Conservation (phyloP, 2,329 filamentous ascomycete genomes). For the Clonostachys rhizophaga region DNA sequence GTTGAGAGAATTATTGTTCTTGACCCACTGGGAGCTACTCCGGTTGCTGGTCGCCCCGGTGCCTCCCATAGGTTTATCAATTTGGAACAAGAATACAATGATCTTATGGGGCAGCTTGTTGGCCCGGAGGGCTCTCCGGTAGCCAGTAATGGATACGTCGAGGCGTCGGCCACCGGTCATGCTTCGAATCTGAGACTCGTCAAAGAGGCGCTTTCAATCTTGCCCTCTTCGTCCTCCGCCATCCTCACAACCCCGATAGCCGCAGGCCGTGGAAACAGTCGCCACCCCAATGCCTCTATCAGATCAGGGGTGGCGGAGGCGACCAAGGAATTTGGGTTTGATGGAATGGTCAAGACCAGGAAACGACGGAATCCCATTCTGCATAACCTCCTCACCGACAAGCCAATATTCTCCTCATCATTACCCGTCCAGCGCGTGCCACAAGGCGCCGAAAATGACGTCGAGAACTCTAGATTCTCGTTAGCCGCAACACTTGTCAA, state of each 20-base stretch:
- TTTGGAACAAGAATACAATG: slow-evolving; percentile 79
- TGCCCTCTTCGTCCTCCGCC: slow-evolving; percentile 81
- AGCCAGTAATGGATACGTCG: slow-evolving; percentile 19
- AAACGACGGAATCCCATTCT: slow-evolving; percentile 76
- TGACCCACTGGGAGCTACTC: slow-evolving; percentile 82
- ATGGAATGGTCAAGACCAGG: slow-evolving; percentile 48
- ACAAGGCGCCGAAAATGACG: slow-evolving; percentile 23
- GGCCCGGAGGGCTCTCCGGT: slow-evolving; percentile 17
- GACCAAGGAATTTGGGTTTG: slow-evolving; percentile 39
- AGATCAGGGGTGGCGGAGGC: neutral
- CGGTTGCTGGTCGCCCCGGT: slow-evolving; percentile 43
- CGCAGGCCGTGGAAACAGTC: slow-evolving; percentile 49
- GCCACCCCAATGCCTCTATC: slow-evolving; percentile 14
- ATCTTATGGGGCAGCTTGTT: slow-evolving; percentile 59
- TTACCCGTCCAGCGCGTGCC: slow-evolving; percentile 67
- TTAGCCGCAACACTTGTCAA: slow-evolving; percentile 76
- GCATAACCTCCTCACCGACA: slow-evolving; percentile 93
- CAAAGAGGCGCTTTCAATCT: slow-evolving; percentile 63
- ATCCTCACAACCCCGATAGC: slow-evolving; percentile 84
- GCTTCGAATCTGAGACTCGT: slow-evolving; percentile 68
- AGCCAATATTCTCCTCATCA: slow-evolving; percentile 87
- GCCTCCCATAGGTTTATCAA: slow-evolving; percentile 68
- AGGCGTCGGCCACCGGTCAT: slow-evolving; percentile 39
- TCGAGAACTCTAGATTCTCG: neutral
- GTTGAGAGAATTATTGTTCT: slow-evolving; percentile 86